Evolutionary conservation across 495 filamentous ascomycete species (phyloP).

Genomic region (Copromyces sp.): DNA sequence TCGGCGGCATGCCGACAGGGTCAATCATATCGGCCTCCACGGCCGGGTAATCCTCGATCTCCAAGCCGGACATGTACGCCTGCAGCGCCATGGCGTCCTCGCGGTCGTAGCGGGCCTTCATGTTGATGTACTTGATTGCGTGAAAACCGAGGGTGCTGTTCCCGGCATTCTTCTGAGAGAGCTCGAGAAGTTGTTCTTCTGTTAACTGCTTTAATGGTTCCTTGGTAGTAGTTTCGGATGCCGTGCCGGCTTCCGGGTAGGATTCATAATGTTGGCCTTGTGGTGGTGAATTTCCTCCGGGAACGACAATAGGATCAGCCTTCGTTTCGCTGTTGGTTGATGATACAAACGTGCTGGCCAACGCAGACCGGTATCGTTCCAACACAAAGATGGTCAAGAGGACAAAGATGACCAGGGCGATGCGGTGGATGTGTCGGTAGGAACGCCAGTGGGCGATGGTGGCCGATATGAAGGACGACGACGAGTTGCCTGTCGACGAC

Average conservation of each 20-base stretch:
- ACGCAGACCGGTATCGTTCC: conserved; percentile 4
- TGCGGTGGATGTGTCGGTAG: conserved; percentile 9
- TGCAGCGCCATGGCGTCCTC: conserved; percentile 15
- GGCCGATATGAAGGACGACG: not conserved
- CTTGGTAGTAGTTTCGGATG: not conserved
- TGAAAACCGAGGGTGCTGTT: conserved; percentile 16
- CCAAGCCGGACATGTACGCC: conserved; percentile 11
- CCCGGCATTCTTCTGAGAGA: conserved; percentile 7
- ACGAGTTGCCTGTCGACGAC: not conserved
- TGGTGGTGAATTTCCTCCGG: not conserved
- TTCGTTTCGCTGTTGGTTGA: not conserved
- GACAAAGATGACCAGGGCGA: conserved; percentile 1
- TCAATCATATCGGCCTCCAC: conserved; percentile 15
- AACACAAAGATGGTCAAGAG: conserved; percentile 5
- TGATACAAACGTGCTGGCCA: not conserved
- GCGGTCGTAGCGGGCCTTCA: conserved; percentile 15
- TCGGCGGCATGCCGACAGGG: conserved; percentile 14
- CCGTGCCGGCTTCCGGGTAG: not conserved
- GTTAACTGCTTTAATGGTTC: not conserved
- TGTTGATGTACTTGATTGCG: conserved; percentile 14
- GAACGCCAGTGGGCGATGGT: conserved; percentile 7
- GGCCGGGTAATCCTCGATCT: conserved; percentile 9
- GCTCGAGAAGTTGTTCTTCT: not conserved
- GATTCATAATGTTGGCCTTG: not conserved
- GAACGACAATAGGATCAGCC: not conserved